Percentiles rank a stretch among this genome's conserved stretches.
Evolutionary conservation across 306 rosid species (phyloP).

Genomic region (Luffa acutangula): DNA sequence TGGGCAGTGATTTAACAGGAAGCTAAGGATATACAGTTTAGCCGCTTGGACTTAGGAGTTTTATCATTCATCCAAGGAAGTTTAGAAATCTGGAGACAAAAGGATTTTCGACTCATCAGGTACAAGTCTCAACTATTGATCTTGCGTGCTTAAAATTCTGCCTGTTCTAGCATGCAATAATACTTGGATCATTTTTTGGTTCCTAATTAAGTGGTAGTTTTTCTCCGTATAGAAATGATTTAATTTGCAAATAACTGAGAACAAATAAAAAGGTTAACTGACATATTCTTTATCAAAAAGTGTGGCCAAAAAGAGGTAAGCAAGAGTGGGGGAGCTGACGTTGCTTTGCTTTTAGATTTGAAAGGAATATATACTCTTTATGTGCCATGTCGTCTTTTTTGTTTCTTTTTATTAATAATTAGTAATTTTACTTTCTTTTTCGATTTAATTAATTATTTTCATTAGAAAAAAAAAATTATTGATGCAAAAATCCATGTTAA

Average conservation of each 20-base stretch:
- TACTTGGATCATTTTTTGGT: not conserved
- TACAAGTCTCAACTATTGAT: not conserved
- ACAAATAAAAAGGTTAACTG: not conserved
- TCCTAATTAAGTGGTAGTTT: not conserved
- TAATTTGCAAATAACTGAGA: not conserved
- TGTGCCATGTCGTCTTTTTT: not conserved
- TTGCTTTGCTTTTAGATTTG: not conserved
- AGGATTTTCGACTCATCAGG: not conserved
- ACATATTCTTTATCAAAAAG: not conserved
- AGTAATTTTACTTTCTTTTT: not conserved
- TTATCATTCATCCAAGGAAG: not conserved
- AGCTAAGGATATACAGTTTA: not conserved
- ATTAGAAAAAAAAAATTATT: not conserved
- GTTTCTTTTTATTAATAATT: not conserved
- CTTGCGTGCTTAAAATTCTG: not conserved
- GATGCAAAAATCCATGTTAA: not conserved
- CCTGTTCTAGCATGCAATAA: not conserved
- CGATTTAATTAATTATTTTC: not conserved
- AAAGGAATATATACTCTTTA: slow-evolving; percentile 1
- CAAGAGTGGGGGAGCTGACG: not conserved
- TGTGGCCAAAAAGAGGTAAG: not conserved
- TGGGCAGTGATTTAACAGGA: not conserved
- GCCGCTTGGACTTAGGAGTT: not conserved
- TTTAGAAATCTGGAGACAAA: not conserved
- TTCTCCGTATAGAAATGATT: no score